These are phyloP conservation scores for Phytophthora cryptogea DNA, from an alignment of 352 stramenopile species.

Conservation along the genomic window DNA sequence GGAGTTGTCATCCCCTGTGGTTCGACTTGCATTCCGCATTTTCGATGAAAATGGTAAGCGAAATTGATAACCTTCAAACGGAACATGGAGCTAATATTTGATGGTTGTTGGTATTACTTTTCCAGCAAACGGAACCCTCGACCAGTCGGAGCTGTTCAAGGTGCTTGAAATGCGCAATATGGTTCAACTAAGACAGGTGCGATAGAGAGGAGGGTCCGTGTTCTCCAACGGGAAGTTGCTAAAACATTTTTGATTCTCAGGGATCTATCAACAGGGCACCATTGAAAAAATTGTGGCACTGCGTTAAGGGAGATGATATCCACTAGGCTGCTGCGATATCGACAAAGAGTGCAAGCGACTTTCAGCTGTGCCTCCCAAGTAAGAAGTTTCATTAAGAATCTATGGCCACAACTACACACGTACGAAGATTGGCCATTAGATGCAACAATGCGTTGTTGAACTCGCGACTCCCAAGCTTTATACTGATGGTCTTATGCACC, in stretches of 20 bases:
- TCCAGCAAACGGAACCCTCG: slow-evolving; percentile 68
- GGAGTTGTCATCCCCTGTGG: slow-evolving; percentile 67
- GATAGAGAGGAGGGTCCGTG: background rate
- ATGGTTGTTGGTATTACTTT: background rate
- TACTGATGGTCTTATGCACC: too few relatives aligned
- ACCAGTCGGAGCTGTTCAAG: slow-evolving; percentile 70
- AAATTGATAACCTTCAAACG: background rate
- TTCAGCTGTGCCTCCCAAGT: background rate
- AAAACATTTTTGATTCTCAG: background rate
- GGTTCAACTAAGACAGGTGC: slow-evolving; percentile 56
- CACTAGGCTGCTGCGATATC: background rate
- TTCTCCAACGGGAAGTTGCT: background rate
- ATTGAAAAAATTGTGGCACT: slow-evolving; percentile 34
- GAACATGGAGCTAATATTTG: background rate
- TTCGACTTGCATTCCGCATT: slow-evolving; percentile 75
- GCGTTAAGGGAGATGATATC: slow-evolving; percentile 18
- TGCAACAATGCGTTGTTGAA: background rate
- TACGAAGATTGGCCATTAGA: background rate
- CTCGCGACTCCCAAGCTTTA: background rate
- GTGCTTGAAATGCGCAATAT: slow-evolving; percentile 66
- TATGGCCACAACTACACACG: background rate
- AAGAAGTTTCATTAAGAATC: background rate
- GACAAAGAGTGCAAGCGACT: background rate
- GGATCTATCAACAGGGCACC: slow-evolving; percentile 3
- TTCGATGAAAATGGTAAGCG: slow-evolving; percentile 69